Evolutionary conservation across 805 yeast genomes (phyloP), one percentile per base, ranked within the genome.

Genomic region (Priceomyces fermenticarens): DNA sequence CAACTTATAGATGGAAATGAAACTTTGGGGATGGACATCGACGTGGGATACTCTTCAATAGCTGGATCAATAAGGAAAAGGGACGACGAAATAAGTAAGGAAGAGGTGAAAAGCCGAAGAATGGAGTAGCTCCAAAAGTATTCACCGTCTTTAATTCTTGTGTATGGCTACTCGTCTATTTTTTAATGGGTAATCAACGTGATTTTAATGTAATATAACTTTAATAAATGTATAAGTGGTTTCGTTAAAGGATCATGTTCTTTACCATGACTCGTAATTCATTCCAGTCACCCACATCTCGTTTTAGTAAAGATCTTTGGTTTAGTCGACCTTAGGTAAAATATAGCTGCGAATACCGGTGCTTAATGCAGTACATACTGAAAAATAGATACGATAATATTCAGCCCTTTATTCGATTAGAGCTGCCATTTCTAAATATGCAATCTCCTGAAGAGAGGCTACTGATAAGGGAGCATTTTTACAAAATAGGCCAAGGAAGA

Each of bases 401-500:
- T 36, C 13, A 23, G 30, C 25, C 25, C 25, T 20, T 20, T 20
- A 20, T 20, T 20, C 4, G 25, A 20, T 20, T 20, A 20, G 25
- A 20, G 25, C 25, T 20, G 7, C 25, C 8, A 8, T 20, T 20
- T 20, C 25, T 16, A 30, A 34, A 17, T n/a, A 88, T 88, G 95
- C 89, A 84, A 32, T 76, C 83, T 26, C 67, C 83, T n/a, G 91
- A 85, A 42, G 85, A 90, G 16, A 83, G 74, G 53, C 63, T 77
- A 30, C 67, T 69, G 40, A 76, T 79, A 59, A 80, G 78, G 55
- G 75, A 74, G 52, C 87, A 81, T 52, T 75, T 85, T 45, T 73
- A 74, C 53, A 67, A 71, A 46, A 72, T 87, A 20, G 75, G 79
- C 3, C 81, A 76, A 35, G 67, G 73, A 20, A 49, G 68, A 31